phyloP scores from a whole-genome alignment of 108 stramenopile species.

The Schizochytrium sp. region DNA sequence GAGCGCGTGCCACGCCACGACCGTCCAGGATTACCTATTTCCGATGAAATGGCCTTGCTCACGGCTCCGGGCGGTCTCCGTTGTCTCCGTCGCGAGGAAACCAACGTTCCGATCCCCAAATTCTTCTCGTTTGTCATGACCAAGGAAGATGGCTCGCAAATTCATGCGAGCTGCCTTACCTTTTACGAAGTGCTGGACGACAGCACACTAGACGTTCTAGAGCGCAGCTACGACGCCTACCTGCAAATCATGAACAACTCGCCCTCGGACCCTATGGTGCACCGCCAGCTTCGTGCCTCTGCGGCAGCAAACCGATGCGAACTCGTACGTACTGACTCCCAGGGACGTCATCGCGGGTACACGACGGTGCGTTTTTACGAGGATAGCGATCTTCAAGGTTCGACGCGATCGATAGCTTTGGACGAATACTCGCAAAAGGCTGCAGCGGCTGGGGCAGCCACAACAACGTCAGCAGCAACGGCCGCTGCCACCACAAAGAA shows the following conservation, averaged over 20 bases:
- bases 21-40: neutral
- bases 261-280: neutral
- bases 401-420: neutral
- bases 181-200: neutral
- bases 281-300: neutral
- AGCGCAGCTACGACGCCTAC: neutral
- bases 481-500: no score
- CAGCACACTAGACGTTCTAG: neutral
- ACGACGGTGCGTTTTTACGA: neutral
- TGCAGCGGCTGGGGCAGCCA: no score
- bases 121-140: neutral
- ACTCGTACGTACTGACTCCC: neutral
- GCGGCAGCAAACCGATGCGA: neutral
- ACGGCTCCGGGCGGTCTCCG: neutral
- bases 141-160: neutral
- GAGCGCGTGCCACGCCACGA: conserved; percentile 10
- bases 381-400: neutral
- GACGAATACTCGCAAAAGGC: neutral
- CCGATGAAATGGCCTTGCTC: conserved; percentile 7
- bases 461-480: no score
- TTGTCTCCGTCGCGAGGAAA: neutral
- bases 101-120: neutral
- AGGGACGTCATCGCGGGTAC: neutral
- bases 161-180: neutral
- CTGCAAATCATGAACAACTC: neutral